Percentiles rank a stretch among this genome's conserved stretches.
Conservation (phyloP, 345 rosid genomes). For the Bruguiera gymnorhiza region DNA sequence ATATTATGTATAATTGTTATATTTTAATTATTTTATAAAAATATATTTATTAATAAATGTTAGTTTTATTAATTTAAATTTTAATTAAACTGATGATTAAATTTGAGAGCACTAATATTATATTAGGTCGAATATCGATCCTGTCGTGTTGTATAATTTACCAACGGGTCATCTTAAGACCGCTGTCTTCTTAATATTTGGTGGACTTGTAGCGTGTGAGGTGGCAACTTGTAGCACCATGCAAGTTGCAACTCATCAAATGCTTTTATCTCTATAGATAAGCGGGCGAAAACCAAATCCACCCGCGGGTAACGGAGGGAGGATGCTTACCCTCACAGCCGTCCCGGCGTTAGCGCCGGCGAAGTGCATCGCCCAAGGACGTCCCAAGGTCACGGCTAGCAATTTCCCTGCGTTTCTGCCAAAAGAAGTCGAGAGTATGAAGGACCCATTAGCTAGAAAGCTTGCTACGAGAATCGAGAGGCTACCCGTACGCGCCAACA, state of each 20-base stretch:
- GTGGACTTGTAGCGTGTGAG: no score
- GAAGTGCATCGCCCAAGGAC: constrained; percentile 9
- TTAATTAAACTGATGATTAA: no score
- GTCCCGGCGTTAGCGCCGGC: not conserved
- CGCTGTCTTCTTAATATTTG: no score
- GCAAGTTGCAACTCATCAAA: not conserved
- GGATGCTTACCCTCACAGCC: constrained; percentile 33
- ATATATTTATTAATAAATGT: no score
- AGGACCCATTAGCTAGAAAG: constrained; percentile 49
- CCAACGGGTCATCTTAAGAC: no score
- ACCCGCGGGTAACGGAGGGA: constrained; percentile 1
- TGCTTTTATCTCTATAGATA: not conserved
- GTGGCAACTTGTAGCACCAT: no score
- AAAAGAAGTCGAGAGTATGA: constrained; percentile 48
- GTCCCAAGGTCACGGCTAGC: constrained; percentile 16
- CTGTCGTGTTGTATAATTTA: no score
- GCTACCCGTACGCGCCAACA: constrained; percentile 40
- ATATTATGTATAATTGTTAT: no score
- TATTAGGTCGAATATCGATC: no score
- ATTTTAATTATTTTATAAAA: no score
- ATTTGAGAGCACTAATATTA: no score
- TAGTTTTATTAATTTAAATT: no score
- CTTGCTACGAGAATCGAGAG: constrained; percentile 61
- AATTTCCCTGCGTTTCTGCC: constrained; percentile 61
- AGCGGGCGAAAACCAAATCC: not conserved